Base-by-base conservation (phyloP, 352 stramenopile genomes). In the Detonula confervacea region DNA sequence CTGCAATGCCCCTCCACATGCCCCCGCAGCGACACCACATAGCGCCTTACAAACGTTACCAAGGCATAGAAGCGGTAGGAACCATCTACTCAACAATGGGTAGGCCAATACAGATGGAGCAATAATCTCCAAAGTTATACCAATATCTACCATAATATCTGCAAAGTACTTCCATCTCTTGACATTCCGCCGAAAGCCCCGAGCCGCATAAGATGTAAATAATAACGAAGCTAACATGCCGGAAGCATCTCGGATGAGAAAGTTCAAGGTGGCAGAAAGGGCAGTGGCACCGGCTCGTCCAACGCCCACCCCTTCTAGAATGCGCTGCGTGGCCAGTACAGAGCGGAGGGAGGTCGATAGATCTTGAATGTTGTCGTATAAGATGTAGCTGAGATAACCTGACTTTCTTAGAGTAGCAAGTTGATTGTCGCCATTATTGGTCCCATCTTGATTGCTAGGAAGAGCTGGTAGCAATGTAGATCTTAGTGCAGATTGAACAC, bases 81-180 rank as follows among this genome's bases (percentile, higher is more conserved):
- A 75, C 59, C 66, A 84, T 16, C 24, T 39, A 51, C 55, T 72
- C 9, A 85, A 61, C 22, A 52, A 24, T 7, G 85, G 79, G 18
- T 83, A 61, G 68, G 87, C 83, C 12, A 89, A 82, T 20, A 74
- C 18, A 9, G 37, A 78, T 39, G 85, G 88, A 33, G 91, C 88
- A 35, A 87, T 12, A 16, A 95, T 82, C 75, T 95, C 90, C 3
- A 98, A 84, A 25, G 96, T 98, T 24, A 98, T 94, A 0, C 96
- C 96, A 56, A 98, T 87, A 88, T 98, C 95, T 59, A 98, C 97
- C 71, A 97, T 96, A 20, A 98, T 91, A 87, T 98, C 96, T 5
- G 96, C 96, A 81, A 98, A 98, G 0, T 98, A 90, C 14, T 96
- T 91, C 96, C 96, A 98, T 80, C 95, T 88, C 83, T 98, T 98